Base-by-base conservation (phyloP, 768 basidiomycete species). In the Termitomyces sp. region DNA sequence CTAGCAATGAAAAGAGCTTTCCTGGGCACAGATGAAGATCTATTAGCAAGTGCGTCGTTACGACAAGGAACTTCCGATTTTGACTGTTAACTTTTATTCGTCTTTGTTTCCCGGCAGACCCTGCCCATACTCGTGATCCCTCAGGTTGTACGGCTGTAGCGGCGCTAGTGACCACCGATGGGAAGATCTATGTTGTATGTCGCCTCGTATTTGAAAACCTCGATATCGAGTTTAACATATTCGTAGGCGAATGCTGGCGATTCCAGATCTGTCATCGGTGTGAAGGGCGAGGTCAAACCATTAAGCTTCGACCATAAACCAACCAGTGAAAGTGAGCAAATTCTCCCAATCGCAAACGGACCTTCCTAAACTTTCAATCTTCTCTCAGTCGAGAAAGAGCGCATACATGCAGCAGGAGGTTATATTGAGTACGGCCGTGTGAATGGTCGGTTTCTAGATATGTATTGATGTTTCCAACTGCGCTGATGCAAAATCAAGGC, bases 281-380 rank as follows among this genome's bases (percentile, higher is more conserved):
- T 91, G 64, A 90, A 89, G 67, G 97, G 97, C 2, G 84, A 88
- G 68, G 96, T 87, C 16, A 92, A 96, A 69, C 83, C 92, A 18
- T 79, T 99, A 64, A 96, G 94, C 68, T 90, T 85, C 68, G 97
- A 99, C 73, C 97, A 99, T 74, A 99, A 99, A 73, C 97, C 97
- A 4, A 87, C 88, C 33, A 94, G 90, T 70, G 86, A 89, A 66
- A 79, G 92, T 93, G 60, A 66, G 89, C 75, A 51, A 42, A 24
- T 53, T 28, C 35, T 46, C 33, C 49, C 18, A 38, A 49, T n/a
- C 12, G n/a, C 9, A 33, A 53, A 57, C 11, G 20, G 32, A 12
- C 44, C 54, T 38, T 40, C 33, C 38, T 63, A 63, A 38, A 63
- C 40, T 18, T 55, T 50, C 45, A 62, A 57, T 52, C 20, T 38